Base-by-base conservation (phyloP, 768 basidiomycete species). In the Candolleomyces aberdarensis region DNA sequence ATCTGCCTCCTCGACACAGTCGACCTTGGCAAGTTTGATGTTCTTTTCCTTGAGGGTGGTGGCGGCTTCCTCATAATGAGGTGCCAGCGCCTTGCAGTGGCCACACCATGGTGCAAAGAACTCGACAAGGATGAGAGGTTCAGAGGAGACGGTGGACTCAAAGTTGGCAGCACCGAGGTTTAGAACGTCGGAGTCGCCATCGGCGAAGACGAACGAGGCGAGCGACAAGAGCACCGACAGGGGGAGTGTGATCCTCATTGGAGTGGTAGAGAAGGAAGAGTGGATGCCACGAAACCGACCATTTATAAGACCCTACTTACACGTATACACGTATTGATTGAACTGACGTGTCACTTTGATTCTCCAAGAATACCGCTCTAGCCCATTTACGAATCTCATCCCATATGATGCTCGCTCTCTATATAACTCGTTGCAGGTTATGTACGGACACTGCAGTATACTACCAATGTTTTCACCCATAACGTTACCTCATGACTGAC, bases 101-200 rank as follows among this genome's bases (percentile, higher is more conserved):
- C 94, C 94, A 72, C 94, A 96, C 91, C 91, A 94, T 64, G 91
- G 92, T 29, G 92, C 92, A 71, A 92, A 96, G 87, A 95, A 98
- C 80, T 98, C 96, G 63, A 98, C 91, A 32, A 98, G 83, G 63
- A 94, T 85, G 64, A 96, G 76, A 19, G 87, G 71, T 70, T 93
- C 91, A 3, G 78, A 72, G 62, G 80, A 76, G 61, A 96, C 85
- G 60, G 81, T 72, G 32, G 81, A 75, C 64, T 89, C 83, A 72
- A 97, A 96, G 68, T 80, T 85, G 63, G 79, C 74, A 47, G 85
- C 74, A 31, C 85, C 92, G 62, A 98, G 78, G 72, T 79, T 88
- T 52, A 94, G 63, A 64, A 99, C 96, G 74, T 98, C 96, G 2
- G 91, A 91, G 29, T 84, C 78, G 13, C 72, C 78, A 44, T 84